A percentile compares a stretch with the other conserved stretches of the same genome.
Conservation (phyloP, 495 filamentous ascomycete genomes). For the Penicillium samsonianum region DNA sequence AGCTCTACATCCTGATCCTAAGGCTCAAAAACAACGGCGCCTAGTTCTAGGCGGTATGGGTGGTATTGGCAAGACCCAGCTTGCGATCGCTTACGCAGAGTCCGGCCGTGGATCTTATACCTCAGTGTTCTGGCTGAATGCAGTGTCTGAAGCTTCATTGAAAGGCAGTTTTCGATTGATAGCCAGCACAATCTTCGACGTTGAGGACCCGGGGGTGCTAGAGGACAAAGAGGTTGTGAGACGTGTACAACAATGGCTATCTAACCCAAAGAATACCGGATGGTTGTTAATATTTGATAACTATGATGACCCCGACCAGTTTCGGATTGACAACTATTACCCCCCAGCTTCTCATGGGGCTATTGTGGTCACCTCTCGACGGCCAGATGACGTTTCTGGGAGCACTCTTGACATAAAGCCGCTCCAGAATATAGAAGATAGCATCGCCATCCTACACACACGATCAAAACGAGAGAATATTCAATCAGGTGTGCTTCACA, state of each 20-base stretch:
- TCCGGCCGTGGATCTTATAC: background rate
- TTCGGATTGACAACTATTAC: conserved; percentile 10
- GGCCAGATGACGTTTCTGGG: conserved; percentile 1
- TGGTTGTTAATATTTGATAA: conserved; percentile 20
- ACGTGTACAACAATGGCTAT: too few species aligned
- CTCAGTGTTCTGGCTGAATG: conserved; percentile 19
- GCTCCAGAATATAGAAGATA: conserved; percentile 3
- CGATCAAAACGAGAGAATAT: conserved; percentile 11
- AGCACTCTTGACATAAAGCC: conserved; percentile 4
- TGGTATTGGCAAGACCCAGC: conserved; percentile 21
- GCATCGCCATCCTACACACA: conserved; percentile 7
- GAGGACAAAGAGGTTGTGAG: background rate
- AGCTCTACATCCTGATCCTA: background rate
- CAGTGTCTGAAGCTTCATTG: conserved; percentile 11
- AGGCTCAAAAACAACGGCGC: background rate
- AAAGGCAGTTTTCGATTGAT: conserved; percentile 16
- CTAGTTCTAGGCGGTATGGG: conserved; percentile 1
- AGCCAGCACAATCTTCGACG: background rate
- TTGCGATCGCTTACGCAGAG: conserved; percentile 19
- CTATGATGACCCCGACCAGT: conserved; percentile 14
- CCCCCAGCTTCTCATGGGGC: conserved; percentile 9
- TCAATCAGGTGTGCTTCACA: conserved; percentile 7
- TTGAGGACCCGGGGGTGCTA: background rate
- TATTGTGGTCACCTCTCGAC: conserved; percentile 12
- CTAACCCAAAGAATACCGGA: conserved; percentile 6